Base-by-base conservation (phyloP, 352 stramenopile genomes). In the Phytophthora pluvialis region DNA sequence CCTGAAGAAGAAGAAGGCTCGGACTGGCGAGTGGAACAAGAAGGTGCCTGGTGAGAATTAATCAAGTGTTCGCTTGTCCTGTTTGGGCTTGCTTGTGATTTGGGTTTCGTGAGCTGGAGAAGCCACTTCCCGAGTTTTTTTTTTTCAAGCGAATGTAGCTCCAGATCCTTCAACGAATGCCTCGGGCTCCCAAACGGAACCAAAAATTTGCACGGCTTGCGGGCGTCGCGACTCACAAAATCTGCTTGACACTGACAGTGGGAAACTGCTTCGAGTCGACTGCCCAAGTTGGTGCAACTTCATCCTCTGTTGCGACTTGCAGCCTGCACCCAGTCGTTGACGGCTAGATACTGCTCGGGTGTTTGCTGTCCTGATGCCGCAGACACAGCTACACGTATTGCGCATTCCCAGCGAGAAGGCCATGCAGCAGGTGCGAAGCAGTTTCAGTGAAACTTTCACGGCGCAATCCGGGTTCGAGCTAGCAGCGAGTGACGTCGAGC, bases 1-100 rank as follows among this genome's bases (percentile, higher is more conserved):
- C 11, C 55, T 91, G 44, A 84, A 89, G 67, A 94, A 94, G 81
- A 94, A 94, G 64, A 94, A 93, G 51, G 76, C 90, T 60, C 73
- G 81, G 65, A 81, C 68, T 6, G 73, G 53, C 54, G 67, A 79
- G 56, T 78, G 73, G 73, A 81, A 81, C 61, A 78, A 74, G 51
- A 77, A 64, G 48, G 42, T 73, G 16, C 50, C 58, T 29, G 57
- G 59, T 45, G 52, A 60, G 21, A 67, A 69, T 60, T 67, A 70
- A 69, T 64, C 40, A 58, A 67, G 33, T 63, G 45, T 57, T 36
- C 16, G 29, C 39, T 62, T 52, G 64, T 29, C 21, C n/a, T 43
- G 36, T 25, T 59, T 18, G 11, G 3, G 29, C 32, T 16, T 42
- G 4, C 12, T 49, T 49, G 21, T 7, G 4, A 32, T 50, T 28